A percentile compares a stretch with the other conserved stretches of the same genome.
phyloP scores from a whole-genome alignment of 1,284 basidiomycete genomes.

The Marasmius sp. region DNA sequence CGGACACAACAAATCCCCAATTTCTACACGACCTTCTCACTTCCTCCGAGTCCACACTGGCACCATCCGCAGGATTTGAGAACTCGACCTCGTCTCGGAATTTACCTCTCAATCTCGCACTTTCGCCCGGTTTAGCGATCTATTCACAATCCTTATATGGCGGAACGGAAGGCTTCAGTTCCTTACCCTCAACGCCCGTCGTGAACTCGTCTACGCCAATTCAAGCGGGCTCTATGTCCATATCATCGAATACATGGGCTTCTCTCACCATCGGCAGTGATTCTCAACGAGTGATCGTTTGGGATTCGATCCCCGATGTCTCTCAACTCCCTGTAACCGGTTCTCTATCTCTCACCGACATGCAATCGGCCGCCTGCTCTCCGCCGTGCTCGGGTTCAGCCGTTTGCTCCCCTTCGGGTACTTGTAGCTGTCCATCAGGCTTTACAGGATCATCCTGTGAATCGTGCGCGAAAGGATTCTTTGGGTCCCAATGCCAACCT shows the following conservation, averaged over 20 bases:
- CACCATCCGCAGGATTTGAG: constrained; percentile 60
- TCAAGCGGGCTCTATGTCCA: constrained; percentile 52
- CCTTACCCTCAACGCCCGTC: constrained; percentile 45
- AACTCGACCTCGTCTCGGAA: constrained; percentile 49
- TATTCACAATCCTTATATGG: constrained; percentile 62
- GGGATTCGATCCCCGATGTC: constrained; percentile 75
- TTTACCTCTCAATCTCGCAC: constrained; percentile 62
- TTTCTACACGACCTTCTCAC: constrained; percentile 67
- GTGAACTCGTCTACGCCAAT: constrained; percentile 53
- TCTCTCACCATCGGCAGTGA: constrained; percentile 49
- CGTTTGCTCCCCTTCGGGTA: constrained; percentile 65
- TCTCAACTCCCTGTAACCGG: constrained; percentile 59
- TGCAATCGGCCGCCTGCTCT: constrained; percentile 70
- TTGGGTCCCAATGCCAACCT: constrained; percentile 64
- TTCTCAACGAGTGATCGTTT: constrained; percentile 60
- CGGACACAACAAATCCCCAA: constrained; percentile 65
- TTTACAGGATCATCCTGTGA: constrained; percentile 80
- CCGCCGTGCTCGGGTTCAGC: constrained; percentile 71
- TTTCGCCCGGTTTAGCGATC: constrained; percentile 63
- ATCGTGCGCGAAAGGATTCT: constrained; percentile 68
- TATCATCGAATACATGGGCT: constrained; percentile 69
- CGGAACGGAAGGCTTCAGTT: constrained; percentile 55
- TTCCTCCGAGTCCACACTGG: constrained; percentile 56
- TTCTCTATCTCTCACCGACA: constrained; percentile 58
- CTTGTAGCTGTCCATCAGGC: constrained; percentile 68